Base-by-base conservation (phyloP, 495 filamentous ascomycete species). In the Chaetomium cochliodes region DNA sequence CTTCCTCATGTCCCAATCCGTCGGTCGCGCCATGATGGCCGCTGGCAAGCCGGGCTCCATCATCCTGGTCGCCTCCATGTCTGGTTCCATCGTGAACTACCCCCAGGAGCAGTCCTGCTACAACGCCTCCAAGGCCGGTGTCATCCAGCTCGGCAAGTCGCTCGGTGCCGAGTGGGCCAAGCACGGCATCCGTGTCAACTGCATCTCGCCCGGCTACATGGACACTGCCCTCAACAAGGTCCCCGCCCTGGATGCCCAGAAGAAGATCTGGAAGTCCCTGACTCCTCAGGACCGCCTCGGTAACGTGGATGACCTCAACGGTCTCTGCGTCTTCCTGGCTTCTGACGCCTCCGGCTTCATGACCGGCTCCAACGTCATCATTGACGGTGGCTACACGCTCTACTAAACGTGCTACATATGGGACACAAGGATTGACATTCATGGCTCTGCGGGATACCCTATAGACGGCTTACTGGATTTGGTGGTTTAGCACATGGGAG, bases 161-260 rank as follows among this genome's bases (percentile, higher is more conserved):
- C 82, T 92, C 42, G 90, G 88, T 57, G 88, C 87, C n/a, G 89
- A 92, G 72, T 92, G 90, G 90, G 87, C 88, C 67, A 86, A 86
- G 70, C 81, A 90, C 71, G 79, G 80, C 65, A 90, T 92, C 72
- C 87, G 89, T 46, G 89, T 91, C 66, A 92, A 92, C 80, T 85
- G 82, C 66, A 91, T 91, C 73, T 89, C 86, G 18, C 89, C 89
- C 28, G 89, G 89, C 39, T 91, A 91, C 75, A 92, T 91, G 88
- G 89, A 91, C 77, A 92, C 89, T 3, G 87, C 85, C 7, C 77
- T 90, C 61, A 90, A 90, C 81, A 85, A 87, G 46, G 87, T 90
- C 7, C 87, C 87, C 50, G 87, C 86, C 44, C 83, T 90, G 33
- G 86, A 90, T 62, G 87, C 86, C 47, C 85, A 92, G 77, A 92